Evolutionary conservation across 176 grass and related monocot genomes (phyloP).

Genomic region (Aegilops tauschii): DNA sequence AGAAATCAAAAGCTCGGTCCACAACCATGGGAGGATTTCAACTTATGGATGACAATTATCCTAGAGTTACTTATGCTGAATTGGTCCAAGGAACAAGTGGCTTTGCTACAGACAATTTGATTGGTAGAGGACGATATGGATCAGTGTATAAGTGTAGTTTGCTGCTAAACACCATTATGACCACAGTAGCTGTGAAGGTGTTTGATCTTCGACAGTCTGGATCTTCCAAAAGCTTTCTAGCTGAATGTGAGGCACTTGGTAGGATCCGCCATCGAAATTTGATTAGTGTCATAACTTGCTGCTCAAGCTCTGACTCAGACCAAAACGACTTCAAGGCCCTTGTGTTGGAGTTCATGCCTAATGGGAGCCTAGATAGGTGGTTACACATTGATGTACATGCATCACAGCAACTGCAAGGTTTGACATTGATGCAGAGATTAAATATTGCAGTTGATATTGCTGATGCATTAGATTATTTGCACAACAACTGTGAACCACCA

Average conservation of each 20-base stretch:
- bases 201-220: conserved; percentile 36
- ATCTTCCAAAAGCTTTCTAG: conserved; percentile 35
- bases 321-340: conserved; percentile 49
- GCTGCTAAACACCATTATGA: background rate
- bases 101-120: conserved; percentile 38
- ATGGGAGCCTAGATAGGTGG: conserved; percentile 47
- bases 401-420: no score
- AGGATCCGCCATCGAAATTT: conserved; percentile 49
- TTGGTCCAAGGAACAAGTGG: conserved; percentile 32
- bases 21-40: background rate
- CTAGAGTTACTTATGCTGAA: conserved; percentile 37
- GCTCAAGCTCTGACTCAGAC: conserved; percentile 18
- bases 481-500: background rate
- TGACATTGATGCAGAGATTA: no score
- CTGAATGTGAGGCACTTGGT: conserved; percentile 40
- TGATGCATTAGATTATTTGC: no score
- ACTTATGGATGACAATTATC: background rate
- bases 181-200: conserved; percentile 38
- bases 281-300: conserved; percentile 37
- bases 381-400: background rate
- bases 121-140: conserved; percentile 42
- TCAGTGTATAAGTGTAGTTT: conserved; percentile 40
- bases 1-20: background rate
- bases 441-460: no score
- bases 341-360: conserved; percentile 52